Evolutionary conservation across 176 grass and related monocot genomes (phyloP), one percentile per base, ranked within the genome.

Genomic region (Tillandsia fasciculata): DNA sequence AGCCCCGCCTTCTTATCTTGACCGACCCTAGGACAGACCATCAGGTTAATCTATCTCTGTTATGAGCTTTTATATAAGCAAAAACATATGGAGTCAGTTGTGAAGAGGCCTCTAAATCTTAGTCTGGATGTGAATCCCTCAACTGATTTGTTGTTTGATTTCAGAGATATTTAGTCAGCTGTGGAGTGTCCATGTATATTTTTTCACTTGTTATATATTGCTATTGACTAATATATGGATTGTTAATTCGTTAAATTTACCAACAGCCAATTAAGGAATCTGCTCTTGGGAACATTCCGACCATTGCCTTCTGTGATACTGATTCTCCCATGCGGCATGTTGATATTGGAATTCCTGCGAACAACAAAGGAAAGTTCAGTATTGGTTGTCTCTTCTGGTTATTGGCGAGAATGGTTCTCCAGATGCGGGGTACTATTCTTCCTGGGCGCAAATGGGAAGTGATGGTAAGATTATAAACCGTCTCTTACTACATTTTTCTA

Each of bases 351-450:
- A 96, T 96, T 78, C 91, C 91, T 1, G 77, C 91, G 33, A 96
- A 96, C 77, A 96, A 96, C 84, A 96, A 96, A 73, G 91, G 91
- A 24, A 88, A 86, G 74, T 73, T 83, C 80, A 91, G 84, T 71
- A 96, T 96, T 70, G 91, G 91, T 0, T 96, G 91, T 74, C 82
- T 96, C 26, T 96, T 88, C 82, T 96, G 91, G 91, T 77, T 96
- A 26, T 64, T 96, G 79, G 91, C 84, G 9, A 89, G 91, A 74
- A 96, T 96, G 91, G 87, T 96, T 73, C 80, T 96, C 56, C 83
- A 86, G 64, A 96, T 96, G 87, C 86, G 91, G 77, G 82, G 91
- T 28, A 96, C 91, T 10, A 96, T 96, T 68, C 77, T 86, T 12
- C 82, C 83, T 66, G 91, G 87, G 5, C 84, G 80, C 63, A 96